Conservation (phyloP, 345 rosid species). For the Hypericum androsaemum region DNA sequence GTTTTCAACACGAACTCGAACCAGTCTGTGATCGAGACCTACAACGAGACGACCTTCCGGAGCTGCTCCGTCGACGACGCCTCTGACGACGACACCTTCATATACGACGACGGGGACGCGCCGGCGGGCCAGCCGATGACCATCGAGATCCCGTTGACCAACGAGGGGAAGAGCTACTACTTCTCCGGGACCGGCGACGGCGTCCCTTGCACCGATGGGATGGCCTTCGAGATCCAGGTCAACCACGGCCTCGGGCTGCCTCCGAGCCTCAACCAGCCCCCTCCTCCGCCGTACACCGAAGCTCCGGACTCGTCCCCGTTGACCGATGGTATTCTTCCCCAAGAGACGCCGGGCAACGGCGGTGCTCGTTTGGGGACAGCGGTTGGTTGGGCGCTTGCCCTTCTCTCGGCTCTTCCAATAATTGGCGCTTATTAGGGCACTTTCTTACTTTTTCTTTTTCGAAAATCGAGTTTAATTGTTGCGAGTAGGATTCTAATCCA, state of each 20-base stretch:
- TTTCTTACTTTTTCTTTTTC: neutral
- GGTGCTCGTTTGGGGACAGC: constrained; percentile 6
- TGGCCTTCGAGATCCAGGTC: constrained; percentile 52
- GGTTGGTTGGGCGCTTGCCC: constrained; percentile 8
- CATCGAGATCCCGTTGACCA: constrained; percentile 39
- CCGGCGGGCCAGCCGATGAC: constrained; percentile 25
- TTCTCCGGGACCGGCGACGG: constrained; percentile 50
- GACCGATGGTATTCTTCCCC: constrained; percentile 19
- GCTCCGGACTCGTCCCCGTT: constrained; percentile 29
- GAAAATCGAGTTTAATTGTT: no score
- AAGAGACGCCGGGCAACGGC: constrained; percentile 5
- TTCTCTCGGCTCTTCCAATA: constrained; percentile 10
- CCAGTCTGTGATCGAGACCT: constrained; percentile 47
- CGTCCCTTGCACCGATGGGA: constrained; percentile 39
- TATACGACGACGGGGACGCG: constrained; percentile 31
- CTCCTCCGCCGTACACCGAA: constrained; percentile 46
- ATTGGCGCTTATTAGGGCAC: neutral
- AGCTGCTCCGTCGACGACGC: constrained; percentile 38
- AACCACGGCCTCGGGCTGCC: constrained; percentile 51
- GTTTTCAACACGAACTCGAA: constrained; percentile 52
- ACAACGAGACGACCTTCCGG: constrained; percentile 38
- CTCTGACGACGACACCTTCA: constrained; percentile 27
- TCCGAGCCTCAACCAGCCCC: constrained; percentile 59
- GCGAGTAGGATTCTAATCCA: no score
- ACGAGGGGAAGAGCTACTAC: constrained; percentile 39